These are phyloP conservation scores for Gyrodon lividus DNA, from an alignment of 768 basidiomycete species.

Conservation along the genomic window DNA sequence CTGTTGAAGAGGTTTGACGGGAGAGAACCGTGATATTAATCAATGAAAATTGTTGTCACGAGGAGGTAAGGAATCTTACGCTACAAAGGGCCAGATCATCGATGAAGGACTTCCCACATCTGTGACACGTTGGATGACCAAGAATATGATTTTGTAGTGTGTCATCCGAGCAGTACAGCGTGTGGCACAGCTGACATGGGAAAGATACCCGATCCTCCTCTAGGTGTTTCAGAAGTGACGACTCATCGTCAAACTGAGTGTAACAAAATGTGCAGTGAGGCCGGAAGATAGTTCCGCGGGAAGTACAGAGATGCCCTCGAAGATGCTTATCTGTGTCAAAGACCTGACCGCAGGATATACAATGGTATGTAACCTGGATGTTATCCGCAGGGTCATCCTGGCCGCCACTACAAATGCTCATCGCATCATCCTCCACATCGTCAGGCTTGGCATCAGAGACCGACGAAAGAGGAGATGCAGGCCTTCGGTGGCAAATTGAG, in stretches of 20 bases:
- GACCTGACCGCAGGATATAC: conserved; percentile 13
- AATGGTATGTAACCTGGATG: conserved; percentile 1
- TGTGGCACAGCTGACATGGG: conserved; percentile 19
- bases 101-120: conserved; percentile 18
- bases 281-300: conserved; percentile 6
- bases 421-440: not conserved
- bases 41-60: not conserved
- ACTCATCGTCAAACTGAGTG: conserved; percentile 20
- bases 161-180: conserved; percentile 23
- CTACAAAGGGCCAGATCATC: conserved; percentile 19
- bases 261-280: conserved; percentile 24
- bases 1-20: conserved; percentile 8
- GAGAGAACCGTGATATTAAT: not conserved
- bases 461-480: not conserved
- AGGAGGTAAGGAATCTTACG: conserved; percentile 11
- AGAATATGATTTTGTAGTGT: conserved; percentile 27
- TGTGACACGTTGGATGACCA: conserved; percentile 23
- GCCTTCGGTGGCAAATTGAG: conserved; percentile 7
- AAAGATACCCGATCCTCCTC: conserved; percentile 7
- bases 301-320: conserved; percentile 16
- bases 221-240: conserved; percentile 18
- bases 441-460: not conserved
- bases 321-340: conserved; percentile 13
- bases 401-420: not conserved
- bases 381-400: not conserved